A percentile compares a stretch with the other conserved stretches of the same genome.
These are phyloP conservation scores for Candolleomyces eurysporus DNA, from an alignment of 768 basidiomycete genomes.

Conservation along the genomic window DNA sequence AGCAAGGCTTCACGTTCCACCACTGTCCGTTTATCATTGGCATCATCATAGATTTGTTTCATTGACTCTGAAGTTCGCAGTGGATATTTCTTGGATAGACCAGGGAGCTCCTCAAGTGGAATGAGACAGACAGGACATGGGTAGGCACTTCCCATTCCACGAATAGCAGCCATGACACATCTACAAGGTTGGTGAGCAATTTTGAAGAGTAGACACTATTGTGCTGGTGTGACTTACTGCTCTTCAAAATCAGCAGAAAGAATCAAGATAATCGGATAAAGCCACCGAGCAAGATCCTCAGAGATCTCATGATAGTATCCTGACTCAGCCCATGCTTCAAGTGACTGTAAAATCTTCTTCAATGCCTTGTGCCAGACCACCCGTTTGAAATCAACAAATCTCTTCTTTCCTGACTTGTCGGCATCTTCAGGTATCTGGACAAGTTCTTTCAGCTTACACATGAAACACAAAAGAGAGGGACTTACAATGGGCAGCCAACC, in stretches of 20 bases:
- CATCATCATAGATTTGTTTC: constrained; percentile 11
- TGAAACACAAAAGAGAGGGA: constrained; percentile 1
- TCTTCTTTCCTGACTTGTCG: constrained; percentile 24
- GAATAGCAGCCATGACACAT: constrained; percentile 34
- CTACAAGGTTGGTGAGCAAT: constrained; percentile 11
- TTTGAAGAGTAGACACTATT: not conserved
- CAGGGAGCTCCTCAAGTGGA: constrained; percentile 17
- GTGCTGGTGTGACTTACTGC: constrained; percentile 27
- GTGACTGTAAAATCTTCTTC: not conserved
- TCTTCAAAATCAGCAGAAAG: constrained; percentile 45
- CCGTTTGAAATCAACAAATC: constrained; percentile 29
- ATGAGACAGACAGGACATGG: constrained; percentile 38
- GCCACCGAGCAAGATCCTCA: constrained; percentile 15
- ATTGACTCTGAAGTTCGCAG: constrained; percentile 16
- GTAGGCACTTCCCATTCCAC: constrained; percentile 22
- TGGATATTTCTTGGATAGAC: constrained; percentile 16
- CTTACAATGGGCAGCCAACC: constrained; percentile 39
- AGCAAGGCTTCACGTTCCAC: constrained; percentile 18
- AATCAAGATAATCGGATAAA: constrained; percentile 38
- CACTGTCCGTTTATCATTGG: not conserved
- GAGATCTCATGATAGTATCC: not conserved
- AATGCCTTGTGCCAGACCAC: constrained; percentile 32
- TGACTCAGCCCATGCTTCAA: not conserved
- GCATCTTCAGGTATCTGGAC: constrained; percentile 30
- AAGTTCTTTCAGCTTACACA: not conserved